Conservation (phyloP, 2,329 filamentous ascomycete species). For the Zymoseptoria pseudotritici region DNA sequence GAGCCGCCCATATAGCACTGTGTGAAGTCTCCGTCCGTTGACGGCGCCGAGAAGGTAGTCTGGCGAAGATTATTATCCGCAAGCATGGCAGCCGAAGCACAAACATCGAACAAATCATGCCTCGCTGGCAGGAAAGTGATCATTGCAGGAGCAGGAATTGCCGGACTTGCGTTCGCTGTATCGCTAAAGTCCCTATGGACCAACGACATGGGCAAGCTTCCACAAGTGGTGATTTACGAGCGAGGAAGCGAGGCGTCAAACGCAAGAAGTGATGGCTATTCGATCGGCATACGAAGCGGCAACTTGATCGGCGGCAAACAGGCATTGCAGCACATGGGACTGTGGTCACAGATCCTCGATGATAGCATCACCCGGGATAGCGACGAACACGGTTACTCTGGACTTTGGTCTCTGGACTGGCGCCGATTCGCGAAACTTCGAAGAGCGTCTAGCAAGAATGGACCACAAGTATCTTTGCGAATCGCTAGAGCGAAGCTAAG, state of each 20-base stretch:
- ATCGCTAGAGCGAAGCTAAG: slow-evolving; percentile 3
- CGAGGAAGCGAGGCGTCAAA: slow-evolving; percentile 1
- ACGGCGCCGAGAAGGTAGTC: too few relatives aligned
- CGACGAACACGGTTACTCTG: neutral
- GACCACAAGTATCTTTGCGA: neutral
- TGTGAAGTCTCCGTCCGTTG: too few relatives aligned
- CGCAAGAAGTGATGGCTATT: slow-evolving; percentile 9
- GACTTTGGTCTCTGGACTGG: neutral
- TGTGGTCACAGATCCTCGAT: slow-evolving; percentile 5
- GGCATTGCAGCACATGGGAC: slow-evolving; percentile 7
- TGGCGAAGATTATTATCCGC: too few relatives aligned
- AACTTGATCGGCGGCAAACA: slow-evolving; percentile 3
- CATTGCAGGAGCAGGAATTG: slow-evolving; percentile 10
- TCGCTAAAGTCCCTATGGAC: slow-evolving; percentile 7
- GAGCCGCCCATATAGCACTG: too few relatives aligned
- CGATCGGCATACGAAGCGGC: slow-evolving; percentile 7
- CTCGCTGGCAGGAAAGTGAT: slow-evolving; percentile 13
- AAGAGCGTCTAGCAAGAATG: neutral
- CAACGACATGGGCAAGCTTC: neutral
- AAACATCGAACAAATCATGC: too few relatives aligned
- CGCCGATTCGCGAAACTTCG: neutral
- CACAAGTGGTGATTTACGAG: slow-evolving; percentile 9
- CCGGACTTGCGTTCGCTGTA: slow-evolving; percentile 11
- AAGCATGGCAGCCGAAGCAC: too few relatives aligned
- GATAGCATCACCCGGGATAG: slow-evolving; percentile 1